Conservation (phyloP, 2,329 filamentous ascomycete species). For the Rugonectria rugulosa region DNA sequence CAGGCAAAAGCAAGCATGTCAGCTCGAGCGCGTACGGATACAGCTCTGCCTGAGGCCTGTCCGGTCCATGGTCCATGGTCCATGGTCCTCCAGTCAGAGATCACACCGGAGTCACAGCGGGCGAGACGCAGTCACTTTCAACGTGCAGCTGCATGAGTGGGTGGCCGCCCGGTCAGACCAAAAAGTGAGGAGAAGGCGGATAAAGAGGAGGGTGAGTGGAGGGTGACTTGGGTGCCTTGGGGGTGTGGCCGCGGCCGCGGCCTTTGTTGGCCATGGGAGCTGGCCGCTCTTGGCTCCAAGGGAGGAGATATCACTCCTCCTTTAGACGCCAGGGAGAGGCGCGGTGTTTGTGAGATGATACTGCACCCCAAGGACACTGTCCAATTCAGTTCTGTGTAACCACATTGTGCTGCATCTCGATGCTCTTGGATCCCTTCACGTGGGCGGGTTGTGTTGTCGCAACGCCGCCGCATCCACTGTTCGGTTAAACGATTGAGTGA, state of each 20-base stretch:
- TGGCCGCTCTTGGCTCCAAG: background rate
- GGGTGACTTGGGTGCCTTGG: too few relatives aligned
- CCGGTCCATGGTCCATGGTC: background rate
- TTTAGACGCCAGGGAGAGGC: conserved; percentile 14
- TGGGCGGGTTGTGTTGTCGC: conserved; percentile 11
- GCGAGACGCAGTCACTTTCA: conserved; percentile 16
- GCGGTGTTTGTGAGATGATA: conserved; percentile 2
- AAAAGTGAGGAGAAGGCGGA: background rate
- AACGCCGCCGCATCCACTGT: background rate
- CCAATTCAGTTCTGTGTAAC: conserved; percentile 15
- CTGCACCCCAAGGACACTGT: conserved; percentile 4
- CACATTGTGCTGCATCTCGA: conserved; percentile 24
- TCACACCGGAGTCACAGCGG: conserved; percentile 7
- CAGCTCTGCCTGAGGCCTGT: conserved; percentile 1
- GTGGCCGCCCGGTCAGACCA: background rate
- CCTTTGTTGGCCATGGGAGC: too few relatives aligned
- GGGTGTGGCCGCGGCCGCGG: conserved; percentile 3
- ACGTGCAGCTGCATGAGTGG: conserved; percentile 4
- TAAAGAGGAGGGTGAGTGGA: conserved; percentile 2
- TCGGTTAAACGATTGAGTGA: conserved; percentile 18
- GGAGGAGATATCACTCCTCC: conserved; percentile 8
- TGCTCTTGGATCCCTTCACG: conserved; percentile 22
- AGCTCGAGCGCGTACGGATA: background rate
- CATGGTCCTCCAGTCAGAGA: background rate
- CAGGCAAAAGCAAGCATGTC: background rate